Evolutionary conservation across 106 monocot species (phyloP).

Genomic region (Alisma plantagoaquatica): DNA sequence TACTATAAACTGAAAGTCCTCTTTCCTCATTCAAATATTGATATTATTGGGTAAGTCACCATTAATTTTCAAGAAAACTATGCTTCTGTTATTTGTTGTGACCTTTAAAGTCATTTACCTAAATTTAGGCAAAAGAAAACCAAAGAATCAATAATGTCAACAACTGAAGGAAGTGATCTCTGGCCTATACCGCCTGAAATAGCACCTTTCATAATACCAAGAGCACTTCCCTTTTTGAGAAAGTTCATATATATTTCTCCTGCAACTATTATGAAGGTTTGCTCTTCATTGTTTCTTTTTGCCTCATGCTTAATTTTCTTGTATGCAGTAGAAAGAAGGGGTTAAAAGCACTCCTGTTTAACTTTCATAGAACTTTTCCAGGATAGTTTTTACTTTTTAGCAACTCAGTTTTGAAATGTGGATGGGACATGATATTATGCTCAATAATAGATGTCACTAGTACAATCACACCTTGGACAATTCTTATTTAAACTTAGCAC

Average conservation of each 20-base stretch:
- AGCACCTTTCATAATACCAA: constrained; percentile 53
- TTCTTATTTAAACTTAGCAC: no score
- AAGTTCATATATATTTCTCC: constrained; percentile 58
- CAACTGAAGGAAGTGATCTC: constrained; percentile 17
- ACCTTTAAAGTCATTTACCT: no score
- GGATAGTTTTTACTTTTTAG: no score
- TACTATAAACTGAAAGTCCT: constrained; percentile 78
- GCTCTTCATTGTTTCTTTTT: neutral
- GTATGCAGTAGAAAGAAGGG: no score
- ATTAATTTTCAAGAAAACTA: neutral
- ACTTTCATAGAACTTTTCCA: no score
- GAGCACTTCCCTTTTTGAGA: constrained; percentile 26
- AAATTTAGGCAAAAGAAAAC: constrained; percentile 44
- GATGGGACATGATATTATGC: no score
- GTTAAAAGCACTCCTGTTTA: no score
- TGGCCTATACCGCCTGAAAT: constrained; percentile 28
- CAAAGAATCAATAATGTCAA: constrained; percentile 28
- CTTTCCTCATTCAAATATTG: constrained; percentile 44
- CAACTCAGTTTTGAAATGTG: no score
- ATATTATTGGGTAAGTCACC: constrained; percentile 47
- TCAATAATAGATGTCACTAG: no score
- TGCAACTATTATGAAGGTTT: constrained; percentile 49
- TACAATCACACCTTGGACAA: no score
- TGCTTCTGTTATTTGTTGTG: no score
- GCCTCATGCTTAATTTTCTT: neutral